Percentiles rank a stretch among this genome's conserved stretches.
These are phyloP conservation scores for Anacardium occidentale DNA, from an alignment of 345 rosid species.

Conservation along the genomic window DNA sequence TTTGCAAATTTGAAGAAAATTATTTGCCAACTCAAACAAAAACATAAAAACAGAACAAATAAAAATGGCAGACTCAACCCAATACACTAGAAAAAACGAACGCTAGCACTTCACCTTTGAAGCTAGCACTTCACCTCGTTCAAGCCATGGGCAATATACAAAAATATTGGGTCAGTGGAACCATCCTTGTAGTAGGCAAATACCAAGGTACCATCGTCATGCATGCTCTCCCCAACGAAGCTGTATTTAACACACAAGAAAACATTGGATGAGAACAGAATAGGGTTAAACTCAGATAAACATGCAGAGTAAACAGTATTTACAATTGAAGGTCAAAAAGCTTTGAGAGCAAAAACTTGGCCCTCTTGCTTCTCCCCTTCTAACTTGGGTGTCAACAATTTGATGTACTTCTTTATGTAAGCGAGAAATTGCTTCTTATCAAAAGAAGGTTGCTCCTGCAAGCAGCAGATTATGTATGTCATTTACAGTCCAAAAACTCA, in stretches of 20 bases:
- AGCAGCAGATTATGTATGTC: neutral
- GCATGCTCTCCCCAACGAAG: conserved; percentile 96
- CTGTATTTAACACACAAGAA: conserved; percentile 33
- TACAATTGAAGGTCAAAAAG: conserved; percentile 89
- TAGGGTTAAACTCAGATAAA: neutral
- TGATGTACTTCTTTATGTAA: conserved; percentile 69
- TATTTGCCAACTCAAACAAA: neutral
- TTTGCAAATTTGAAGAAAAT: neutral
- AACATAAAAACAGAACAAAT: neutral
- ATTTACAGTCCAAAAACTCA: neutral
- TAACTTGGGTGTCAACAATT: conserved; percentile 61
- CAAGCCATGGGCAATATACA: conserved; percentile 78
- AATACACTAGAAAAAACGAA: conserved; percentile 18
- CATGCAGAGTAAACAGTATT: conserved; percentile 20
- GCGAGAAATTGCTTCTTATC: conserved; percentile 80
- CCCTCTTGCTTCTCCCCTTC: conserved; percentile 50
- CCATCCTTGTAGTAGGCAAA: conserved; percentile 98
- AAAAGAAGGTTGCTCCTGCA: conserved; percentile 90
- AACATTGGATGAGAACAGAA: neutral
- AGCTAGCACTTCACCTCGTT: conserved; percentile 90
- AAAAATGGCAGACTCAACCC: neutral
- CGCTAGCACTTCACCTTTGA: conserved; percentile 12
- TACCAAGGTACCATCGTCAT: conserved; percentile 65
- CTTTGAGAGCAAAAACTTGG: conserved; percentile 79
- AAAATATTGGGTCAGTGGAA: conserved; percentile 86